These are phyloP conservation scores for Chlamydomonas reinhardtii DNA, from an alignment of 163 green algal species.

Conservation along the genomic window DNA sequence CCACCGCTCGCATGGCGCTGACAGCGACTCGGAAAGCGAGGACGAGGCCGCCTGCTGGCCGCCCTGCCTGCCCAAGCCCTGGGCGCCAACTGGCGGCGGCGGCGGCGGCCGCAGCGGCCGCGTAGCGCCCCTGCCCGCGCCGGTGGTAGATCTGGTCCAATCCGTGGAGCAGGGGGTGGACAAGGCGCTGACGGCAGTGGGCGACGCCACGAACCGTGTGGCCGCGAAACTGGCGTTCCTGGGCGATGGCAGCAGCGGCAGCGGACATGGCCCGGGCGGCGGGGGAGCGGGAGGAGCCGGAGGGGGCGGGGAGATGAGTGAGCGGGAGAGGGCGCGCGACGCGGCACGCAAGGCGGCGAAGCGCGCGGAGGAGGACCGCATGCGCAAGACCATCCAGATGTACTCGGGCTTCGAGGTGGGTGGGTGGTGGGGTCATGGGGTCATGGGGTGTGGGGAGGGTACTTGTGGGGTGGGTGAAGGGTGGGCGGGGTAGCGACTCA, in stretches of 20 bases:
- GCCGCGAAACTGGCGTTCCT: background rate
- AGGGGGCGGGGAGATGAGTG: too few relatives aligned
- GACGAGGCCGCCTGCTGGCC: conserved; percentile 27
- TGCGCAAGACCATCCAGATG: too few relatives aligned
- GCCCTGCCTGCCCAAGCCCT: conserved; percentile 38
- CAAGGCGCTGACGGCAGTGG: background rate
- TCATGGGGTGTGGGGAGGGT: too few relatives aligned
- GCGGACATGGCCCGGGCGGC: background rate
- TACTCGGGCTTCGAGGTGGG: too few relatives aligned
- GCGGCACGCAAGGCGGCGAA: too few relatives aligned
- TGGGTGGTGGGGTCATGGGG: too few relatives aligned
- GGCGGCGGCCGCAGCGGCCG: background rate
- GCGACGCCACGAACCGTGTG: background rate
- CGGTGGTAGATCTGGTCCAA: background rate
- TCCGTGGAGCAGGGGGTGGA: conserved; percentile 1
- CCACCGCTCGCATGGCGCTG: background rate
- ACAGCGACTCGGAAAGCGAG: background rate
- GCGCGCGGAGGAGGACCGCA: too few relatives aligned
- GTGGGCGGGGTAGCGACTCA: too few relatives aligned
- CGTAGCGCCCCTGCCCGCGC: conserved; percentile 20
- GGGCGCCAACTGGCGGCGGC: background rate
- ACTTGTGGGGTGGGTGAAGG: too few relatives aligned
- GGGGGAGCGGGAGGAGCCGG: too few relatives aligned
- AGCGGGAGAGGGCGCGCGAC: too few relatives aligned
- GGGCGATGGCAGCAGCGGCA: background rate